These are phyloP conservation scores for Boehmeria nivea DNA, from an alignment of 306 rosid species.

Conservation along the genomic window DNA sequence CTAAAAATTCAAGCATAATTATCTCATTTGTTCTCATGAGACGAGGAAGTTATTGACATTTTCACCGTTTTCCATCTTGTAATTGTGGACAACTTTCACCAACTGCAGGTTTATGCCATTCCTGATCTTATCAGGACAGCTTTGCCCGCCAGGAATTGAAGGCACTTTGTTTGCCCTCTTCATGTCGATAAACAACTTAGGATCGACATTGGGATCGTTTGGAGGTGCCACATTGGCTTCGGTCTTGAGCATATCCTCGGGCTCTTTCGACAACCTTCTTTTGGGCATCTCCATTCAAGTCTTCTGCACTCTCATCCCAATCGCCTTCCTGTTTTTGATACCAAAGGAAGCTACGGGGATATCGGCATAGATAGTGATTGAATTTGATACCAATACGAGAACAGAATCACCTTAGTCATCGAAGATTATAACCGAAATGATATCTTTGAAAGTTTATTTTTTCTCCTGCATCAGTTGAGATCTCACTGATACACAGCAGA, in stretches of 20 bases:
- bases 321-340: slow-evolving; percentile 66
- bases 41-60: no score
- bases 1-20: background rate
- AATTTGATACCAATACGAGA: background rate
- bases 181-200: slow-evolving; percentile 85
- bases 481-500: slow-evolving; percentile 21
- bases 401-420: background rate
- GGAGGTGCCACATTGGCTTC: slow-evolving; percentile 75
- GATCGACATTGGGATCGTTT: slow-evolving; percentile 61
- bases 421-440: background rate
- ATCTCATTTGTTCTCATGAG: background rate
- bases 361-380: slow-evolving; percentile 40
- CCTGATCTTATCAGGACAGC: slow-evolving; percentile 73
- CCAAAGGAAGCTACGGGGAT: slow-evolving; percentile 79
- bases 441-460: background rate
- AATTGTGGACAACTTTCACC: background rate
- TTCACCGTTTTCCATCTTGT: background rate
- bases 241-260: slow-evolving; percentile 57
- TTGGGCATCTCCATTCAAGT: slow-evolving; percentile 55
- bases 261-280: slow-evolving; percentile 71
- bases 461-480: slow-evolving; percentile 7
- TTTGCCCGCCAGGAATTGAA: slow-evolving; percentile 91
- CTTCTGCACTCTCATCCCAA: slow-evolving; percentile 62
- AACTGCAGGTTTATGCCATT: slow-evolving; percentile 86
- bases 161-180: slow-evolving; percentile 86